These are phyloP conservation scores for Pichia membranifaciens DNA, from an alignment of 805 yeast species.

Conservation along the genomic window DNA sequence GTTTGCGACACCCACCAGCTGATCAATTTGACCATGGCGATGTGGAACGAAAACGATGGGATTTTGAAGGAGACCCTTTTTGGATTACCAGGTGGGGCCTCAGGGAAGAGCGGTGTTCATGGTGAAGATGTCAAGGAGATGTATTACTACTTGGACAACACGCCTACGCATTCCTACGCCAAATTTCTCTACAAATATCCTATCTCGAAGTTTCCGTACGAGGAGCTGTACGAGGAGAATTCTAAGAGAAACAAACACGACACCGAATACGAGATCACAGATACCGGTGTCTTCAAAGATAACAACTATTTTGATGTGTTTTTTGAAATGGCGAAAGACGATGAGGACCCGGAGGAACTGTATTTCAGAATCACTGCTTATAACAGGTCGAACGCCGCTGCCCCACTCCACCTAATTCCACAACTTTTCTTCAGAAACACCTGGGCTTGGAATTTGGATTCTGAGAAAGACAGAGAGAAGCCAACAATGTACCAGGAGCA, in stretches of 20 bases:
- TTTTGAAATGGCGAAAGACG: conserved; percentile 85
- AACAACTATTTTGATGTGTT: conserved; percentile 80
- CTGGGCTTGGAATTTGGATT: conserved; percentile 83
- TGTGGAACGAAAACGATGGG: conserved; percentile 88
- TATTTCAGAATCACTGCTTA: conserved; percentile 82
- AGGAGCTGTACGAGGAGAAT: conserved; percentile 63
- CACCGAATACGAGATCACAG: conserved; percentile 75
- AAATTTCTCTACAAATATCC: conserved; percentile 90
- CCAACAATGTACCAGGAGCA: conserved; percentile 43
- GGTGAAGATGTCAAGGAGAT: conserved; percentile 92
- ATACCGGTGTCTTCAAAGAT: conserved; percentile 67
- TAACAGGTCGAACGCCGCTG: conserved; percentile 74
- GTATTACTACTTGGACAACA: conserved; percentile 81
- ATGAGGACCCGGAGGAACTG: conserved; percentile 72
- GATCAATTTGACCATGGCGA: conserved; percentile 70
- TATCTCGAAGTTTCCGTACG: conserved; percentile 77
- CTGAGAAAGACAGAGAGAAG: conserved; percentile 41
- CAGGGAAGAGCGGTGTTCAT: conserved; percentile 66
- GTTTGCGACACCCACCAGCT: conserved; percentile 77
- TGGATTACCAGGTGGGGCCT: conserved; percentile 80
- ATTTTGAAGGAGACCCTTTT: conserved; percentile 79
- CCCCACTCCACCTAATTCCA: conserved; percentile 85
- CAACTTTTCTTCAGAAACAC: conserved; percentile 82
- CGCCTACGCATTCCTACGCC: conserved; percentile 90
- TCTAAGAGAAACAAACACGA: conserved; percentile 60